Percentiles rank a stretch among this genome's conserved stretches.
phyloP scores from a whole-genome alignment of 2,329 filamentous ascomycete genomes.

The Pezicula radicicola region DNA sequence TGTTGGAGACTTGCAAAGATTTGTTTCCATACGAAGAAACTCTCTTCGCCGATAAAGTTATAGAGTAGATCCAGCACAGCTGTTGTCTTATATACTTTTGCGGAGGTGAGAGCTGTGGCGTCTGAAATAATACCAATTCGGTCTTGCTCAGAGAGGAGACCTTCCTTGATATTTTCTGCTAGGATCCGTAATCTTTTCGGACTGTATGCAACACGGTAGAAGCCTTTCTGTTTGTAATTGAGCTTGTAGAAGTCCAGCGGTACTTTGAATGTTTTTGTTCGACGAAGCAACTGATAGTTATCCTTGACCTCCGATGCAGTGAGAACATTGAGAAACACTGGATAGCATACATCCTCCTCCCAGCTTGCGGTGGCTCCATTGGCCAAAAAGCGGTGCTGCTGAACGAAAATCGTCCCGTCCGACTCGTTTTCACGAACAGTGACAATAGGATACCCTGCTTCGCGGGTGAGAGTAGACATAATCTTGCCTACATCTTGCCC shows the following conservation, averaged over 20 bases:
- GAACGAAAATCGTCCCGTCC: constrained; percentile 71
- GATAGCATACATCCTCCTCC: constrained; percentile 87
- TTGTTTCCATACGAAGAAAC: constrained; percentile 95
- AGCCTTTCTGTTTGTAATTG: constrained; percentile 89
- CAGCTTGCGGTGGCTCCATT: constrained; percentile 84
- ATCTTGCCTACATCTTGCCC: constrained; percentile 87
- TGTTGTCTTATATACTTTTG: constrained; percentile 91
- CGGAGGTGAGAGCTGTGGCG: constrained; percentile 82
- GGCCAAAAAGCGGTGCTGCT: constrained; percentile 92
- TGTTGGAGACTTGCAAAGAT: constrained; percentile 77
- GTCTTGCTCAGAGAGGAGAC: constrained; percentile 81
- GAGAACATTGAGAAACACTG: constrained; percentile 82
- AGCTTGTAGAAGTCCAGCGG: constrained; percentile 92
- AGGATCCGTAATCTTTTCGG: constrained; percentile 84
- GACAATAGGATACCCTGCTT: constrained; percentile 89
- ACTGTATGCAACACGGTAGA: constrained; percentile 87
- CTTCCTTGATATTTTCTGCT: constrained; percentile 77
- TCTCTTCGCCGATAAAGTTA: constrained; percentile 78
- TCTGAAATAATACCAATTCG: constrained; percentile 93
- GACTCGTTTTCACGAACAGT: constrained; percentile 69
- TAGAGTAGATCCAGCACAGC: constrained; percentile 82
- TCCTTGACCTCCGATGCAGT: constrained; percentile 67
- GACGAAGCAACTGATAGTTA: too few species aligned
- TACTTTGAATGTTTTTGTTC: constrained; percentile 64
- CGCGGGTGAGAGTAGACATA: constrained; percentile 96